These are phyloP conservation scores for Batkoa obscura DNA, from an alignment of 371 early-diverging fungal genomes.

Conservation along the genomic window DNA sequence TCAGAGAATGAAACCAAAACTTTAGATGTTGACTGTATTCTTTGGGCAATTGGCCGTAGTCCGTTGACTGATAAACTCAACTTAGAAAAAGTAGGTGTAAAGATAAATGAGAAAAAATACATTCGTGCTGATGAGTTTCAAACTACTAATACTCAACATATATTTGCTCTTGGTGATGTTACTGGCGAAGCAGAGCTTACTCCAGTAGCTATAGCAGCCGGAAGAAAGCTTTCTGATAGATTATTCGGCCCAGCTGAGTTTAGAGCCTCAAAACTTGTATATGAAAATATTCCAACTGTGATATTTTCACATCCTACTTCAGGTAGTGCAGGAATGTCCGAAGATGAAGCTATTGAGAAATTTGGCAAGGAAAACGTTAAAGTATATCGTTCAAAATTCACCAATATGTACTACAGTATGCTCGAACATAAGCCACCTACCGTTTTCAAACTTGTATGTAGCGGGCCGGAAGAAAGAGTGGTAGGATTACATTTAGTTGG, in stretches of 20 bases:
- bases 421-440: constrained; percentile 75
- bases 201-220: constrained; percentile 92
- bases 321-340: constrained; percentile 78
- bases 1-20: constrained; percentile 17
- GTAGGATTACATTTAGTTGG: constrained; percentile 94
- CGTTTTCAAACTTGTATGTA: constrained; percentile 71
- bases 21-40: constrained; percentile 40
- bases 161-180: constrained; percentile 91
- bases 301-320: constrained; percentile 91
- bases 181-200: constrained; percentile 84
- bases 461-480: constrained; percentile 75
- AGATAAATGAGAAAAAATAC: constrained; percentile 35
- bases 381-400: constrained; percentile 69
- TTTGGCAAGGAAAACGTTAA: constrained; percentile 65
- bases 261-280: constrained; percentile 59
- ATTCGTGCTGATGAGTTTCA: constrained; percentile 74
- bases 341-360: constrained; percentile 51
- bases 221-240: constrained; percentile 78
- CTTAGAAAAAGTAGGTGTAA: constrained; percentile 41
- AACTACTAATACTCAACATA: constrained; percentile 39
- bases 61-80: constrained; percentile 52
- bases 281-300: constrained; percentile 85
- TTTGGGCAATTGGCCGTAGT: constrained; percentile 79
- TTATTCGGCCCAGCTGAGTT: constrained; percentile 64
- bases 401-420: constrained; percentile 81